Evolutionary conservation across 2,329 filamentous ascomycete species (phyloP), one percentile per base, ranked within the genome.

Genomic region (Endothia cerciana): DNA sequence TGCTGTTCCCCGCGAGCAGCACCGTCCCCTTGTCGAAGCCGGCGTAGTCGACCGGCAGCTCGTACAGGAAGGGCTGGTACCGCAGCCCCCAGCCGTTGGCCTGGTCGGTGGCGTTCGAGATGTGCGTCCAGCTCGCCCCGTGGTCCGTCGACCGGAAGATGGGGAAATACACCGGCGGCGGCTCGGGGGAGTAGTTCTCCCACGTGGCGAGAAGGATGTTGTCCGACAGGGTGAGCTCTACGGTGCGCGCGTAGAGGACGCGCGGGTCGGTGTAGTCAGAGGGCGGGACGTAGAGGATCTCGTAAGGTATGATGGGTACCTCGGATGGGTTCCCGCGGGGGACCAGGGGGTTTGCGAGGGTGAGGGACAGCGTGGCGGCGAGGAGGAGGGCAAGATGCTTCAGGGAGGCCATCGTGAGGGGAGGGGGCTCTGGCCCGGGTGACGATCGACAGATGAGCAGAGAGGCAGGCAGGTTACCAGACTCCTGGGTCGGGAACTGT

Each of bases 21-120:
- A 93, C 77, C 0, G 89, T 91, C 2, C 89, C 90, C 4, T 82
- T 83, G 1, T 81, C 77, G 72, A 83, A 91, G 1, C 81, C 78
- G 22, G 84, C 89, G 60, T 91, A 79, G 3, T 77, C 74, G 51
- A 83, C 77, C 0, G 87, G 84, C 3, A 92, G 82, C 69, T 87
- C 82, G 71, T 90, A 91, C 17, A 92, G 79, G 74, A 86, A 85
- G 0, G 90, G 90, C 71, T 92, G 90, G 72, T 91, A 91, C 38
- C 89, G 84, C 65, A 91, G 74, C 19, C 90, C 90, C 78, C 85
- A 87, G 51, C 83, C 83, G 69, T 90, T 88, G 40, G 83, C 86
- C 59, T 84, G 81, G 73, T 92, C 90, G 17, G 85, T 79, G 11
- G 92, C 85, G 19, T 82, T 81, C 4, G 87, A 86, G 60, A 90